A percentile compares a stretch with the other conserved stretches of the same genome.
Conservation (phyloP, 2,329 filamentous ascomycete genomes). For the Ceratocystis cubensis region DNA sequence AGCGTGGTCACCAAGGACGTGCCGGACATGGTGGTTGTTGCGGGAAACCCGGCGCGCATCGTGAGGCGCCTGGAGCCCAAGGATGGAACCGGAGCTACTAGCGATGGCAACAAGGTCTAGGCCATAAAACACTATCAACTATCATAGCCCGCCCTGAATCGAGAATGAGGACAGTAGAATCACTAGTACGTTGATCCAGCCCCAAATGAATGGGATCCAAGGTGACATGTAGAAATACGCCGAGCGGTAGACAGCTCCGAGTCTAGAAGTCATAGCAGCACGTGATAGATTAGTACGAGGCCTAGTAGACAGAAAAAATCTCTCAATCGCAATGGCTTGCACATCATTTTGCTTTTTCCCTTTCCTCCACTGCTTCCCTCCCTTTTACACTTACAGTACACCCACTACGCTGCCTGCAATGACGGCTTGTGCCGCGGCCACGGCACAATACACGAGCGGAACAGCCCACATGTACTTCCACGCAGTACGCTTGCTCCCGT, state of each 20-base stretch:
- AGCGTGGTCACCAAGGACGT: conserved; percentile 73
- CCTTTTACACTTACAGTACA: conserved; percentile 48
- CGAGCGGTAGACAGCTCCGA: conserved; percentile 67
- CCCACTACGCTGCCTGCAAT: conserved; percentile 73
- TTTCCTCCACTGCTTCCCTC: neutral
- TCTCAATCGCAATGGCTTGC: too few relatives aligned
- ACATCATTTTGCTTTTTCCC: too few relatives aligned
- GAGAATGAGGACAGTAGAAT: conserved; percentile 80
- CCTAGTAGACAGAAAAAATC: too few relatives aligned
- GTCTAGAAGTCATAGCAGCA: conserved; percentile 32
- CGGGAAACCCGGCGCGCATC: conserved; percentile 54
- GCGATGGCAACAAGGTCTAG: neutral
- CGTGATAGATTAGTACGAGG: neutral
- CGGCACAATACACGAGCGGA: conserved; percentile 55
- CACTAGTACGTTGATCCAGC: conserved; percentile 67
- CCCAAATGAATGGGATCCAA: conserved; percentile 87
- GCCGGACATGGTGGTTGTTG: conserved; percentile 49
- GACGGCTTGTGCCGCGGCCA: conserved; percentile 64
- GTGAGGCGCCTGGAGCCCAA: conserved; percentile 27
- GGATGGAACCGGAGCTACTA: conserved; percentile 13
- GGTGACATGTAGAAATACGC: conserved; percentile 87
- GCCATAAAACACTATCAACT: too few relatives aligned
- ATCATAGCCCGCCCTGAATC: conserved; percentile 75
- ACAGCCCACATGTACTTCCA: conserved; percentile 58
- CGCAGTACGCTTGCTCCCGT: conserved; percentile 45